Conservation (phyloP, 306 rosid species). For the Acacia crassicarpa region DNA sequence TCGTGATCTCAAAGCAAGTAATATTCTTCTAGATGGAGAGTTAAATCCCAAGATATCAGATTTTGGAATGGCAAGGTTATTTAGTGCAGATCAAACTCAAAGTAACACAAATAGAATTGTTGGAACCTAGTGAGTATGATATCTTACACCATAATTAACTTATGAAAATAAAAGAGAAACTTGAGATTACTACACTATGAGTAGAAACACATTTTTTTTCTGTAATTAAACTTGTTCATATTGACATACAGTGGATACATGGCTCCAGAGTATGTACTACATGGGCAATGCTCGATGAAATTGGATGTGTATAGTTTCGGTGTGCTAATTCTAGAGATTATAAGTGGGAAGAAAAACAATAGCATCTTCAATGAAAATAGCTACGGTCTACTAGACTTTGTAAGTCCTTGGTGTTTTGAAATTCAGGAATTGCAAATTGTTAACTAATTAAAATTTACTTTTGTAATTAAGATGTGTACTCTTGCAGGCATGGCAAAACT, state of each 20-base stretch:
- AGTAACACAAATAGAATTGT: constrained; percentile 36
- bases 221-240: background rate
- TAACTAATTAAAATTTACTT: too few relatives aligned
- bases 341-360: background rate
- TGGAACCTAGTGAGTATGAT: constrained; percentile 57
- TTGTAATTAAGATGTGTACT: background rate
- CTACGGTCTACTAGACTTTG: background rate
- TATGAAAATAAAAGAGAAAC: background rate
- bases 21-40: constrained; percentile 43
- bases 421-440: too few relatives aligned
- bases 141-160: background rate
- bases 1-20: constrained; percentile 57
- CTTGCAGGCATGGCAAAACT: background rate
- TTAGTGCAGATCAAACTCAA: constrained; percentile 29
- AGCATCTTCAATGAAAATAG: background rate
- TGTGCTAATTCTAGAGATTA: background rate
- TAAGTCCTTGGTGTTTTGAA: background rate
- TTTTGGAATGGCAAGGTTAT: constrained; percentile 54
- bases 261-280: background rate
- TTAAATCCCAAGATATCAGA: constrained; percentile 59
- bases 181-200: too few relatives aligned
- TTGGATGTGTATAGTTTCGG: background rate
- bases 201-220: background rate
- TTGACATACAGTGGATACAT: background rate
- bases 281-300: background rate